A percentile compares a stretch with the other conserved stretches of the same genome.
These are phyloP conservation scores for Diaporthe longicolla DNA, from an alignment of 2,329 filamentous ascomycete genomes.

Conservation along the genomic window DNA sequence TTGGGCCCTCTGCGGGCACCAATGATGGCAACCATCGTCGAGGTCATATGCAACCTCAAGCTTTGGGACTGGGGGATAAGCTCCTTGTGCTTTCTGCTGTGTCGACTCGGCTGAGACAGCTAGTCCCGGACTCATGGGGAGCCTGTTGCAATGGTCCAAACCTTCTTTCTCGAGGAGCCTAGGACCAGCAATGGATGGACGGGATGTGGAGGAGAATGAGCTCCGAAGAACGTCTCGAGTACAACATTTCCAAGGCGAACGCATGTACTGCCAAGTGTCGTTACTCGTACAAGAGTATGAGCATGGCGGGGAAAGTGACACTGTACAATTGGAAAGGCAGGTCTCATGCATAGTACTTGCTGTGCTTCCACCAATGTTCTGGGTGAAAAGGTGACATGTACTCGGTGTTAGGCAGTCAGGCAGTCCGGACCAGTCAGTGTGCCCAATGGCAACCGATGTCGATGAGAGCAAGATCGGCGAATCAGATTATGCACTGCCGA, in stretches of 20 bases:
- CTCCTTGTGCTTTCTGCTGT: neutral
- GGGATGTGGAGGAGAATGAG: neutral
- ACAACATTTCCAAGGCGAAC: neutral
- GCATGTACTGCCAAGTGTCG: slow-evolving; percentile 9
- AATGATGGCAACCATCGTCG: slow-evolving; percentile 36
- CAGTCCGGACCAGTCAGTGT: neutral
- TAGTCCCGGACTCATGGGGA: slow-evolving; percentile 24
- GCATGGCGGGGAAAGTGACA: neutral
- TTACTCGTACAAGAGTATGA: neutral
- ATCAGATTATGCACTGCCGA: slow-evolving; percentile 34
- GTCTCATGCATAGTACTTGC: neutral
- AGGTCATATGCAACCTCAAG: slow-evolving; percentile 40
- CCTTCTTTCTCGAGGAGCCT: slow-evolving; percentile 5
- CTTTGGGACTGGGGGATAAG: slow-evolving; percentile 8
- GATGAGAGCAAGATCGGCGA: slow-evolving; percentile 30
- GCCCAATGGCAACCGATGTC: slow-evolving; percentile 5
- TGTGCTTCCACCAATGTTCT: neutral
- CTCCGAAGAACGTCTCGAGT: slow-evolving; percentile 6
- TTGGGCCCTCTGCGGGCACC: slow-evolving; percentile 42
- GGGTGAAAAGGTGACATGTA: slow-evolving; percentile 7
- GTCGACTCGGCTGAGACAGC: slow-evolving; percentile 32
- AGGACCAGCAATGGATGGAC: neutral
- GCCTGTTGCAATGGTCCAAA: slow-evolving; percentile 17
- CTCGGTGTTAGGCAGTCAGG: slow-evolving; percentile 5
- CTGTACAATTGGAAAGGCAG: neutral